Evolutionary conservation across 2,329 filamentous ascomycete species (phyloP), one percentile per base, ranked within the genome.

Genomic region (Ramularia endophylla): DNA sequence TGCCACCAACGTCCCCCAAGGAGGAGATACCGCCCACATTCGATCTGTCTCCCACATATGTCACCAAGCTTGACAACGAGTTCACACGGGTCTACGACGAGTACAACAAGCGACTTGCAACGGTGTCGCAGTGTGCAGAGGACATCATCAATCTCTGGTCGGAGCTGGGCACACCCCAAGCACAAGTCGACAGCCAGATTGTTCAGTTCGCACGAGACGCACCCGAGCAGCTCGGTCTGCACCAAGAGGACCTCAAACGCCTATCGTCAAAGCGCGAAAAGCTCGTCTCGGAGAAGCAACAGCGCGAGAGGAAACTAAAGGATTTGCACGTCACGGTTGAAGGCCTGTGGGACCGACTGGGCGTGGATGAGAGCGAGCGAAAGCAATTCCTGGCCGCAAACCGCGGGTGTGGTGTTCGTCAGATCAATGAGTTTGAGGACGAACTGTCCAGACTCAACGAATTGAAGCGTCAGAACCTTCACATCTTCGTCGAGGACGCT

Each of bases 21-120:
- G 80, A 86, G 33, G 81, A 81, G 9, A 74, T 94, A 28, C 79
- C 89, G 1, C 79, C 87, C 2, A 85, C 76, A 38, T 97, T 98
- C 63, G 89, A 97, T 57, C 79, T 98, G n/a, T 95, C 90, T 0
- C 81, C 86, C 0, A 75, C 83, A 4, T 98, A 97, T 58, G 85
- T 95, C 39, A 79, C 85, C 47, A 81, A 83, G 43, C 77, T 98
- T 15, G 90, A 98, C 61, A 74, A 77, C 40, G 92, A 98, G 65
- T 98, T 97, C 60, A 87, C 87, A 8, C 80, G 88, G 46, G 87
- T 98, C 15, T 97, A 97, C 65, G 88, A 97, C 58, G 94, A 98
- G 68, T 98, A 97, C 66, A 87, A 83, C 31, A 84, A 81, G 52
- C 85, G 92, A 35, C 74, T 95, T 32, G 75, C 77, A 20, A 79